These are phyloP conservation scores for Pestalotiopsis fici DNA, from an alignment of 2,329 filamentous ascomycete genomes.

Conservation along the genomic window DNA sequence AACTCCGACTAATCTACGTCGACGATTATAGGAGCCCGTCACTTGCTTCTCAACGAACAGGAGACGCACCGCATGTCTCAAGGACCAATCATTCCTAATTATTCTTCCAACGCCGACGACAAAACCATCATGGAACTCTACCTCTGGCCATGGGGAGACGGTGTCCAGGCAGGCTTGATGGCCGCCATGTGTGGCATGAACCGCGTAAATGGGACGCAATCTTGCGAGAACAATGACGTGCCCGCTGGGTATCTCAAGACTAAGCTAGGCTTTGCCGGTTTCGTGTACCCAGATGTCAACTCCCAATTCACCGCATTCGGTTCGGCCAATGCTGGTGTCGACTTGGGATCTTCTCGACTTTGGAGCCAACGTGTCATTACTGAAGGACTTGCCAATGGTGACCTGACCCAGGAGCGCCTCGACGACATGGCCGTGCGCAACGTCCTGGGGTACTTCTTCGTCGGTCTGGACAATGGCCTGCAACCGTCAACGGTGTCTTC, in stretches of 20 bases:
- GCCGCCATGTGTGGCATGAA: slow-evolving; percentile 27
- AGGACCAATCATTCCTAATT: neutral
- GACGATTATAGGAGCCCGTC: neutral
- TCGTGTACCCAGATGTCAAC: neutral
- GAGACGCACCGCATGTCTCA: slow-evolving; percentile 13
- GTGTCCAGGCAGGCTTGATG: slow-evolving; percentile 17
- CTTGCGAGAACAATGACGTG: slow-evolving; percentile 24
- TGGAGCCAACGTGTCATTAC: slow-evolving; percentile 6
- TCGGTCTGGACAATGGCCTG: slow-evolving; percentile 11
- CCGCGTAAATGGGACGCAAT: slow-evolving; percentile 20
- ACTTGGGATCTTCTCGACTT: neutral
- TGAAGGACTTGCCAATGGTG: slow-evolving; percentile 12
- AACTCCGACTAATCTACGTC: neutral
- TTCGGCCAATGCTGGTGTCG: slow-evolving; percentile 3
- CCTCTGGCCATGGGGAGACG: slow-evolving; percentile 22
- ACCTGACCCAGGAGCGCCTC: slow-evolving; percentile 15
- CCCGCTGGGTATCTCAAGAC: slow-evolving; percentile 24
- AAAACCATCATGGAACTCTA: slow-evolving; percentile 26
- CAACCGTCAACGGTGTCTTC: slow-evolving; percentile 11
- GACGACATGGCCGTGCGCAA: slow-evolving; percentile 18
- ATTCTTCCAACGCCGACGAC: slow-evolving; percentile 19
- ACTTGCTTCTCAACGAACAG: slow-evolving; percentile 15
- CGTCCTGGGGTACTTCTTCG: slow-evolving; percentile 15
- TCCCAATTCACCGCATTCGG: neutral
- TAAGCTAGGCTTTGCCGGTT: slow-evolving; percentile 26